phyloP scores from a whole-genome alignment of 164 flowering plant species.

The Cinnamomum micranthum region DNA sequence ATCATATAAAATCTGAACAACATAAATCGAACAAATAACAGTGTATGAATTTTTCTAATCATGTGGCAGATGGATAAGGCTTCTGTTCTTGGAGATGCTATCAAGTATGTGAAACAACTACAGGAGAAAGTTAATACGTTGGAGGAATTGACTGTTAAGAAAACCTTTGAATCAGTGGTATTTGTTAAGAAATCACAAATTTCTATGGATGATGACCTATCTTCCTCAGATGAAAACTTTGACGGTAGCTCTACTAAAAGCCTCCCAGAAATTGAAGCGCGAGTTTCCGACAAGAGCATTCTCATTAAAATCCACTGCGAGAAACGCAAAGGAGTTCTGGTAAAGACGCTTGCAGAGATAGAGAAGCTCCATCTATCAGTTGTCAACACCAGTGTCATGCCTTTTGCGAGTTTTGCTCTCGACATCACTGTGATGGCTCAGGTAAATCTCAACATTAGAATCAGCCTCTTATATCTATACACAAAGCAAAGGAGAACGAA shows the following conservation, averaged over 20 bases:
- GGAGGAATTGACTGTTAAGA: slow-evolving; percentile 66
- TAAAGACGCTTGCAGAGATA: slow-evolving; percentile 50
- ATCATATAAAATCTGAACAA: no score
- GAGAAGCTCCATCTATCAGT: slow-evolving; percentile 63
- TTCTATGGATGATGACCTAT: slow-evolving; percentile 30
- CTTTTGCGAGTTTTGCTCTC: slow-evolving; percentile 57
- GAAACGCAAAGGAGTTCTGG: slow-evolving; percentile 55
- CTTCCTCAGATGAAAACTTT: slow-evolving; percentile 34
- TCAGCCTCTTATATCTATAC: no score
- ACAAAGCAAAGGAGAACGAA: no score
- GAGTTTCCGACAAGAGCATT: slow-evolving; percentile 58
- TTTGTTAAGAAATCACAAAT: slow-evolving; percentile 56
- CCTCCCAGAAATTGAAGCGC: slow-evolving; percentile 81
- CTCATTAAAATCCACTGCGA: slow-evolving; percentile 77
- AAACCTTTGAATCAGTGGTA: slow-evolving; percentile 58
- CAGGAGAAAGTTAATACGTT: slow-evolving; percentile 72
- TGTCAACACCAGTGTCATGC: slow-evolving; percentile 46
- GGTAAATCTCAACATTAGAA: slow-evolving; percentile 31
- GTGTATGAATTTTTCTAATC: neutral
- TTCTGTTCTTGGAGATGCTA: slow-evolving; percentile 83
- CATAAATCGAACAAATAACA: no score
- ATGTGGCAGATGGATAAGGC: slow-evolving; percentile 81
- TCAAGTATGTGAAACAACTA: slow-evolving; percentile 78
- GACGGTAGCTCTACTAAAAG: slow-evolving; percentile 25
- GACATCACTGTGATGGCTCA: slow-evolving; percentile 68